Percentiles rank a stretch among this genome's conserved stretches.
Conservation (phyloP, 371 early-diverging fungal genomes). For the Mortierella sp. region DNA sequence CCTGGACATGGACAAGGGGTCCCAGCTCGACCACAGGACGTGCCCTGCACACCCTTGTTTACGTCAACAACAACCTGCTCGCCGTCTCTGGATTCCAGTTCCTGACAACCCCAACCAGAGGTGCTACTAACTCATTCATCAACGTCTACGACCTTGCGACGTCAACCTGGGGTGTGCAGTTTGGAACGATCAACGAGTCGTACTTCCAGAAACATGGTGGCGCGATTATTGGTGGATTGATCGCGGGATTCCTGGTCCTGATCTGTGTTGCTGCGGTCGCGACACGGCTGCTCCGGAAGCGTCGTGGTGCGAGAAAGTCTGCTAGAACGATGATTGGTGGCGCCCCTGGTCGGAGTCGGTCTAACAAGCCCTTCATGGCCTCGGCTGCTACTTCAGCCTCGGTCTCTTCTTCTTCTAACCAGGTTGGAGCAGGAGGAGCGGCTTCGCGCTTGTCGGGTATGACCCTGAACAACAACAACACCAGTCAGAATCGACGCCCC, state of each 20-base stretch:
- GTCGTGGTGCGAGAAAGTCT: not conserved
- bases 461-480: not conserved
- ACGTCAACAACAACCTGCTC: slow-evolving; percentile 18
- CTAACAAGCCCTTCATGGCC: slow-evolving; percentile 29
- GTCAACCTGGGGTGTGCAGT: slow-evolving; percentile 34
- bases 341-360: slow-evolving; percentile 4
- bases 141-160: slow-evolving; percentile 27
- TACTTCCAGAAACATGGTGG: slow-evolving; percentile 31
- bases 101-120: slow-evolving; percentile 18
- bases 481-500: not conserved
- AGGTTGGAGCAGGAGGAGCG: slow-evolving; percentile 13
- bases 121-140: slow-evolving; percentile 27
- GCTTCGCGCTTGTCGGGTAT: slow-evolving; percentile 29
- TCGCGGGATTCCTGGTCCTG: slow-evolving; percentile 22
- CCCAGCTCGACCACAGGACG: slow-evolving; percentile 25
- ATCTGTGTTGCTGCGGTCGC: slow-evolving; percentile 21
- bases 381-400: not conserved
- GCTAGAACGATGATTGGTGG: not conserved
- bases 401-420: too few species aligned
- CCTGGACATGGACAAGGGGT: slow-evolving; percentile 35
- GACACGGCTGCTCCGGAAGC: slow-evolving; percentile 24
- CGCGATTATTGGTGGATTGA: slow-evolving; percentile 30
- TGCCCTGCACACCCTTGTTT: slow-evolving; percentile 36
- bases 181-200: slow-evolving; percentile 30
- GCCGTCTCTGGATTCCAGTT: slow-evolving; percentile 47